phyloP scores from a whole-genome alignment of 805 yeast genomes.

The Monosporozyma unispora region DNA sequence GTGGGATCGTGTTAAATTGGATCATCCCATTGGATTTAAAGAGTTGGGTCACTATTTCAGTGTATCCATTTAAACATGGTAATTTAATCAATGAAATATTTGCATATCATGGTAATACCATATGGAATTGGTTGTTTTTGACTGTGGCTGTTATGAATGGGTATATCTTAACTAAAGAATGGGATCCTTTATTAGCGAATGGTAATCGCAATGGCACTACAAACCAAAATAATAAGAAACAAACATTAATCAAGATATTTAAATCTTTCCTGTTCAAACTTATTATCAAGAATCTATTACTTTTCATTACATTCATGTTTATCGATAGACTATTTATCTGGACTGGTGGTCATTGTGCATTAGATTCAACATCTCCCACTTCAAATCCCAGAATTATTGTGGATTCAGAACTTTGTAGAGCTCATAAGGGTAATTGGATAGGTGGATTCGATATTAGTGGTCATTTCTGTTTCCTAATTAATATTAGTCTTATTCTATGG shows the following conservation, averaged over 20 bases:
- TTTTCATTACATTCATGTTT: slow-evolving; percentile 20
- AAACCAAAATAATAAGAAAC: background rate
- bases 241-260: slow-evolving; percentile 2
- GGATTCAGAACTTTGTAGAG: slow-evolving; percentile 27
- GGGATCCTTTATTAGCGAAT: slow-evolving; percentile 11
- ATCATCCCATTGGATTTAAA: slow-evolving; percentile 14
- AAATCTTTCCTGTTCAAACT: slow-evolving; percentile 22
- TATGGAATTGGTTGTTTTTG: slow-evolving; percentile 23
- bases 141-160: slow-evolving; percentile 16
- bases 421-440: slow-evolving; percentile 34
- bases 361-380: slow-evolving; percentile 11
- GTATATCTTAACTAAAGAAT: slow-evolving; percentile 5
- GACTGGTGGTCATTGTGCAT: slow-evolving; percentile 30
- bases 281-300: slow-evolving; percentile 17
- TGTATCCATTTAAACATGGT: slow-evolving; percentile 20
- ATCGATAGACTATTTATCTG: slow-evolving; percentile 28
- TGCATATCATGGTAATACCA: slow-evolving; percentile 30
- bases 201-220: background rate
- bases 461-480: slow-evolving; percentile 39
- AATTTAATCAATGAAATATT: slow-evolving; percentile 28
- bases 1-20: slow-evolving; percentile 15
- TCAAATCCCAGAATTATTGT: slow-evolving; percentile 7
- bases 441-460: slow-evolving; percentile 49
- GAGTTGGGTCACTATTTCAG: slow-evolving; percentile 6
- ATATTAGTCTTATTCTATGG: slow-evolving; percentile 36